phyloP scores from a whole-genome alignment of 176 grass and related monocot genomes.

The Stipa capillata region DNA sequence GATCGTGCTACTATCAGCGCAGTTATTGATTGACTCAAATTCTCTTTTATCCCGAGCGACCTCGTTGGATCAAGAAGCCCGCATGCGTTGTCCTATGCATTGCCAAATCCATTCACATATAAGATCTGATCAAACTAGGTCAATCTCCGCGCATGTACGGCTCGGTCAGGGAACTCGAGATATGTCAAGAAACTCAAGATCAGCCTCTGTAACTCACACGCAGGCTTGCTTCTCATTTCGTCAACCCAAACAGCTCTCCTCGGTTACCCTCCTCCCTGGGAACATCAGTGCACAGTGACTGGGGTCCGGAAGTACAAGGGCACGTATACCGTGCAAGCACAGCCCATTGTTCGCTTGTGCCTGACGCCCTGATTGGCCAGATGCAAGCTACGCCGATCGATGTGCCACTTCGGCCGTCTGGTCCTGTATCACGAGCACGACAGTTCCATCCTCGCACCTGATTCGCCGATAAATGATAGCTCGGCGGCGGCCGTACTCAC shows the following conservation, averaged over 20 bases:
- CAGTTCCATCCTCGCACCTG: not conserved
- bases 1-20: too few species aligned
- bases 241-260: not conserved
- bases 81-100: not conserved
- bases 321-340: too few species aligned
- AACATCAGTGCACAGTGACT: not conserved
- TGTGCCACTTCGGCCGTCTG: not conserved
- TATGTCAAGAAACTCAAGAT: not conserved
- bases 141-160: not conserved
- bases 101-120: not conserved
- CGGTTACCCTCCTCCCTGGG: not conserved
- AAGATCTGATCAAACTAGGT: not conserved
- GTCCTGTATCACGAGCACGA: not conserved
- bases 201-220: not conserved
- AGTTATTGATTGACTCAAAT: not conserved
- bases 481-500: not conserved
- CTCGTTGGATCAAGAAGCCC: not conserved
- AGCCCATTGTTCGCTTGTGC: too few species aligned
- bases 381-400: not conserved
- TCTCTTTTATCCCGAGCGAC: not conserved
- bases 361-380: too few species aligned
- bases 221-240: not conserved
- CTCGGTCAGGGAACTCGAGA: not conserved
- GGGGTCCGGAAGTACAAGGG: not conserved
- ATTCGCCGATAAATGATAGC: not conserved